Percentiles rank a stretch among this genome's conserved stretches.
phyloP scores from a whole-genome alignment of 129 eudicot genomes.

The Flaveria trinervia region DNA sequence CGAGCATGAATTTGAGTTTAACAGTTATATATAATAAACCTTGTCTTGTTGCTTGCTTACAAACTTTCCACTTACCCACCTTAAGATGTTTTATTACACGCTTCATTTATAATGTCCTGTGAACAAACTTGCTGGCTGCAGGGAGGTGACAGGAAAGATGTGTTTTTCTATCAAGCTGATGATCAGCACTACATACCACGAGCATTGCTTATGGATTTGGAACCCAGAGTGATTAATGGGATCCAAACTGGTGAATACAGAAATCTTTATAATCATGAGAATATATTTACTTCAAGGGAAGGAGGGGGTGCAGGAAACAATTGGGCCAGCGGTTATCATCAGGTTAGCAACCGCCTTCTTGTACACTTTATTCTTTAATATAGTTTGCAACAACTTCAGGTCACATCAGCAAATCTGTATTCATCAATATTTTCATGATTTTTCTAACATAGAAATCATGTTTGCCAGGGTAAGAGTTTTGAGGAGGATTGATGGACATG shows the following conservation, averaged over 20 bases:
- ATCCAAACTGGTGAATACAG: constrained; percentile 95
- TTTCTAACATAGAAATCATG: not conserved
- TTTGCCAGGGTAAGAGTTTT: constrained; percentile 77
- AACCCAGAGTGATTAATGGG: constrained; percentile 97
- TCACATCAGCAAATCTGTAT: not conserved
- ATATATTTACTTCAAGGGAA: constrained; percentile 76
- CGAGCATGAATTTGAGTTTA: constrained; percentile 1
- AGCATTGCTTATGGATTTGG: constrained; percentile 96
- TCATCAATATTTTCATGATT: not conserved
- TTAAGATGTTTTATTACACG: not conserved
- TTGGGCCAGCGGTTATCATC: constrained; percentile 99
- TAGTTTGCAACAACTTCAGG: constrained; percentile 32
- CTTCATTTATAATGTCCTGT: not conserved
- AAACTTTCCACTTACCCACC: not conserved
- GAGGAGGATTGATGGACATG: constrained; percentile 99
- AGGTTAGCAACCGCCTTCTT: constrained; percentile 45
- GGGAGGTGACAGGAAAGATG: constrained; percentile 99
- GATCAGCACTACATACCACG: constrained; percentile 98
- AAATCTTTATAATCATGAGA: constrained; percentile 92
- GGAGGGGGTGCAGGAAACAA: constrained; percentile 99
- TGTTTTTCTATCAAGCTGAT: constrained; percentile 99
- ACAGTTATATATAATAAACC: not conserved
- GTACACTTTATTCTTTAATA: constrained; percentile 41
- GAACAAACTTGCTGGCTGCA: constrained; percentile 27
- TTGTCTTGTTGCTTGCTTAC: not conserved